These are phyloP conservation scores for Sporothrix brasiliensis DNA, from an alignment of 2,329 filamentous ascomycete species.

Conservation along the genomic window DNA sequence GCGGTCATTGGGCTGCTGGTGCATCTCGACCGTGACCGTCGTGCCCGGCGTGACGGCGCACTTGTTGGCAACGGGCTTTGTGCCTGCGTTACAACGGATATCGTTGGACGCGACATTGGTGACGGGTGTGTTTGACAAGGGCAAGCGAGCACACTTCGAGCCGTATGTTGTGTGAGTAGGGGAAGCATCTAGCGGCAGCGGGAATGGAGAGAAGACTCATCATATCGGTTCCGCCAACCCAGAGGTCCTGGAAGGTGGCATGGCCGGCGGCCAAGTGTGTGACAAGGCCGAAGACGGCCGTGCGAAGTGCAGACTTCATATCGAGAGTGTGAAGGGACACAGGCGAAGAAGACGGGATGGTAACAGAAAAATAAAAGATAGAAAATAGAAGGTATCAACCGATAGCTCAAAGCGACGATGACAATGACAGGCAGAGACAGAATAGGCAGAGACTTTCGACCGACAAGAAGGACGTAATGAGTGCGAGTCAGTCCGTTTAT, in stretches of 20 bases:
- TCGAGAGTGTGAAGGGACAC: neutral
- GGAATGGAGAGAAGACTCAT: conserved; percentile 37
- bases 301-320: conserved; percentile 21
- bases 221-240: conserved; percentile 50
- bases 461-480: neutral
- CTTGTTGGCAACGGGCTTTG: conserved; percentile 45
- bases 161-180: conserved; percentile 6
- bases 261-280: conserved; percentile 49
- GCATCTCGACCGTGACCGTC: conserved; percentile 61
- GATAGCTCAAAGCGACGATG: no score
- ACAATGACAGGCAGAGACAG: neutral
- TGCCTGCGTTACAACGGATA: conserved; percentile 52
- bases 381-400: neutral
- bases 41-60: conserved; percentile 53
- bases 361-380: neutral
- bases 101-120: conserved; percentile 49
- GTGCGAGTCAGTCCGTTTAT: conserved; percentile 25
- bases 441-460: neutral
- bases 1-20: conserved; percentile 51
- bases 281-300: conserved; percentile 37
- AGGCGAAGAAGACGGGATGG: no score
- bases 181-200: no score
- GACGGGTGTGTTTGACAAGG: conserved; percentile 56
- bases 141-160: conserved; percentile 52
- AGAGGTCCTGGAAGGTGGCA: conserved; percentile 57